Evolutionary conservation across 176 grass and related monocot species (phyloP).

Genomic region (Dactylis glomerata): DNA sequence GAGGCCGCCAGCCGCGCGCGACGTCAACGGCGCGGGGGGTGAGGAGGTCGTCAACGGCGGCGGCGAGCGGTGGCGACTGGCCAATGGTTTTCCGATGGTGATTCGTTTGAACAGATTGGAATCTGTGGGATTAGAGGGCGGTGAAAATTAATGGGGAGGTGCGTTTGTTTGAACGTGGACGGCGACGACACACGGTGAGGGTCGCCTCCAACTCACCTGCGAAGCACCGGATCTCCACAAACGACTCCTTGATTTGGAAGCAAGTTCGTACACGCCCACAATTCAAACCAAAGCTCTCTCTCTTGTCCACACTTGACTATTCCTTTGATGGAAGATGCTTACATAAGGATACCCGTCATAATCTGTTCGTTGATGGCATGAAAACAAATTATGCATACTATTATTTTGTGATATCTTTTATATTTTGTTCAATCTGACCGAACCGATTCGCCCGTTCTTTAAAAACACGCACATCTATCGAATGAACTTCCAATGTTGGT

Average conservation of each 20-base stretch:
- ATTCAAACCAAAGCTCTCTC: neutral
- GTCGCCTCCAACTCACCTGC: neutral
- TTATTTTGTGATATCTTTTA: neutral
- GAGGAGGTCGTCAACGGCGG: neutral
- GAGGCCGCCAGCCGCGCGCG: neutral
- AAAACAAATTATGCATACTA: neutral
- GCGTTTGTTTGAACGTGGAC: slow-evolving; percentile 8
- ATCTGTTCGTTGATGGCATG: neutral
- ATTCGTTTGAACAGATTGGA: neutral
- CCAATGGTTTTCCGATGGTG: neutral
- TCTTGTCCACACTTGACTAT: neutral
- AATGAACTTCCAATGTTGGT: no score
- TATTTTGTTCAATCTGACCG: neutral
- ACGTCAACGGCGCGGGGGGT: neutral
- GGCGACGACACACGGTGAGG: neutral
- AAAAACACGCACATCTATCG: no score
- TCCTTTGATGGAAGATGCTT: neutral
- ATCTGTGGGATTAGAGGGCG: neutral
- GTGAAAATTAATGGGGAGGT: slow-evolving; percentile 2
- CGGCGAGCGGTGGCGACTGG: neutral
- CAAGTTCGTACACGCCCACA: neutral
- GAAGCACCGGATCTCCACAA: neutral
- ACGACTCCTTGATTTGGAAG: neutral
- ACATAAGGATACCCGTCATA: neutral
- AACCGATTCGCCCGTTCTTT: neutral